These are phyloP conservation scores for Candida bentonensis DNA, from an alignment of 805 yeast genomes.

Conservation along the genomic window DNA sequence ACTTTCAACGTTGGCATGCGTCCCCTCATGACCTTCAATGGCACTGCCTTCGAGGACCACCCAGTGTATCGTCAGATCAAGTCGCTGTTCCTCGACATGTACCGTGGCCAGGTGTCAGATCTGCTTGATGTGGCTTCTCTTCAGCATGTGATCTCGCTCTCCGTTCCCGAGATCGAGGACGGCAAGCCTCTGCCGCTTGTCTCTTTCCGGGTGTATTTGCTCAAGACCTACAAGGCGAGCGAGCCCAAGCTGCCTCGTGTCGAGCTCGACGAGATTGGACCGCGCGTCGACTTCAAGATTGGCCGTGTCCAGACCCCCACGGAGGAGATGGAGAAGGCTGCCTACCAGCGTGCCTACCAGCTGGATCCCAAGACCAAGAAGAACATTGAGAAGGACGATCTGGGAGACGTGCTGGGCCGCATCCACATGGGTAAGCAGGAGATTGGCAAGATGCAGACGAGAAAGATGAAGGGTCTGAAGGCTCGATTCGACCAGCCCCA, in stretches of 20 bases:
- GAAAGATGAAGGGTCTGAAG: slow-evolving; percentile 98
- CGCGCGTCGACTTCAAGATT: slow-evolving; percentile 81
- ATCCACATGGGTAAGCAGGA: slow-evolving; percentile 95
- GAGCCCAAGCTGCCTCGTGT: slow-evolving; percentile 82
- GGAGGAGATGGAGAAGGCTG: slow-evolving; percentile 85
- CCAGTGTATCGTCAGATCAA: slow-evolving; percentile 77
- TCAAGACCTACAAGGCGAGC: slow-evolving; percentile 59
- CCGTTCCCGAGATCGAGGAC: slow-evolving; percentile 66
- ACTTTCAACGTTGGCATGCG: slow-evolving; percentile 83
- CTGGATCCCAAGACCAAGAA: slow-evolving; percentile 70
- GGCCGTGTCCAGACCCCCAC: slow-evolving; percentile 77
- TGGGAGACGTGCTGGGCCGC: slow-evolving; percentile 97
- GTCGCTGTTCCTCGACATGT: slow-evolving; percentile 81
- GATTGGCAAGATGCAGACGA: slow-evolving; percentile 74
- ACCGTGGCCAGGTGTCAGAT: slow-evolving; percentile 70
- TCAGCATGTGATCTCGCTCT: slow-evolving; percentile 76
- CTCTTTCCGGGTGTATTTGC: slow-evolving; percentile 79
- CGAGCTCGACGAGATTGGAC: slow-evolving; percentile 90
- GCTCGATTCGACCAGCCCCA: slow-evolving; percentile 68
- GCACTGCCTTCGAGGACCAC: slow-evolving; percentile 79
- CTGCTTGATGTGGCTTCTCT: slow-evolving; percentile 89
- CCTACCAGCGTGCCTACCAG: slow-evolving; percentile 66
- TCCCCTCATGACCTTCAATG: slow-evolving; percentile 90
- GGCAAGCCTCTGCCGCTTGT: slow-evolving; percentile 60
- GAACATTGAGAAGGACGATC: slow-evolving; percentile 71